Evolutionary conservation across 1,284 basidiomycete species (phyloP).

Genomic region (Fomitiporia mediterranea): DNA sequence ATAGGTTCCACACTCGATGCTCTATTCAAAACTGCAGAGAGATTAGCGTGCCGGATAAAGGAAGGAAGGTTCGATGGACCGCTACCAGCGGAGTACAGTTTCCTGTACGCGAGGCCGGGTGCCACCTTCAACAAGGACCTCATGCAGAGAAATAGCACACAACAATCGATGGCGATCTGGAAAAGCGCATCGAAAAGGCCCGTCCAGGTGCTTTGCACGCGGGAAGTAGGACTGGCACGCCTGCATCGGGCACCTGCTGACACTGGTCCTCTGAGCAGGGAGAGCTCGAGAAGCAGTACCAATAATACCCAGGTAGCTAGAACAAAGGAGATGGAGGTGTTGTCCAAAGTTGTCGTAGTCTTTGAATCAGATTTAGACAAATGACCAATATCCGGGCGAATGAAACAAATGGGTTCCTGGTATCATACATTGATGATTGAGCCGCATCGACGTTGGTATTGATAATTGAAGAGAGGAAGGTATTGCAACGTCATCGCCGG

Average conservation of each 20-base stretch:
- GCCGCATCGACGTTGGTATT: too few species aligned
- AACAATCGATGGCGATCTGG: slow-evolving; percentile 1
- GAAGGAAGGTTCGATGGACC: neutral
- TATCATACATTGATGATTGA: too few species aligned
- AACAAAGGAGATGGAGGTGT: slow-evolving; percentile 14
- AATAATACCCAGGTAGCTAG: too few species aligned
- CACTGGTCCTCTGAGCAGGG: neutral
- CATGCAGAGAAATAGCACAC: slow-evolving; percentile 13
- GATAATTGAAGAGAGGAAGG: too few species aligned
- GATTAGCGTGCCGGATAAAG: slow-evolving; percentile 8
- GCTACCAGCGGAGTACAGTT: slow-evolving; percentile 5
- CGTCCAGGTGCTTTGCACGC: slow-evolving; percentile 11
- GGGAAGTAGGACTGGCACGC: slow-evolving; percentile 9
- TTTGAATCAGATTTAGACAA: slow-evolving; percentile 17
- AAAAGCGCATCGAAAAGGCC: slow-evolving; percentile 8
- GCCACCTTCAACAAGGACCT: slow-evolving; percentile 14
- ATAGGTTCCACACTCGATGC: slow-evolving; percentile 10
- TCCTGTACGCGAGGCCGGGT: slow-evolving; percentile 15
- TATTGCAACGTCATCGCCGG: too few species aligned
- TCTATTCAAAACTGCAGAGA: slow-evolving; percentile 14
- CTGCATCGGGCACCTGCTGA: neutral
- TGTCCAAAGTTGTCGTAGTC: slow-evolving; percentile 9
- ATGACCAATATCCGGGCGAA: too few species aligned
- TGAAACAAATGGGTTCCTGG: too few species aligned
- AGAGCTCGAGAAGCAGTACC: neutral